Percentiles rank a stretch among this genome's conserved stretches.
Evolutionary conservation across 139 green algal species (phyloP).

Genomic region (Closterium sp.): DNA sequence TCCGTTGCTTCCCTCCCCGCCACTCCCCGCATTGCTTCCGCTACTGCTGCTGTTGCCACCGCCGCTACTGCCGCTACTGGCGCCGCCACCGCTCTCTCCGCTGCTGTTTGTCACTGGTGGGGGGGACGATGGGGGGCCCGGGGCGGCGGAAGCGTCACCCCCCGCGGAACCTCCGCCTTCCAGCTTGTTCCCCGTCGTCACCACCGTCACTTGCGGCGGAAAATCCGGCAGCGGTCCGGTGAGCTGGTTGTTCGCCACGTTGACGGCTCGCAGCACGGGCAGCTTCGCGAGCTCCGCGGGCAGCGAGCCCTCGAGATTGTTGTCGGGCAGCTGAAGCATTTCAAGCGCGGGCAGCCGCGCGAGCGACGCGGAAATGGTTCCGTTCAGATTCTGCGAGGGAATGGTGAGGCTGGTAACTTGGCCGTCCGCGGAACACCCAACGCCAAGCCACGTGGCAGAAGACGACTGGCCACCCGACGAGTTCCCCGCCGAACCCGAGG

Average conservation of each 20-base stretch:
- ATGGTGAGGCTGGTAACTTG: background rate
- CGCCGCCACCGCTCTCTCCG: background rate
- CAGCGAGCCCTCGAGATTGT: conserved; percentile 23
- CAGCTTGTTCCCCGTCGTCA: background rate
- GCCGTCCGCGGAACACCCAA: background rate
- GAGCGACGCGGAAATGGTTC: background rate
- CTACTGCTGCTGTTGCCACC: background rate
- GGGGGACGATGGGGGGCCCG: background rate
- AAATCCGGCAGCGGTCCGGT: conserved; percentile 8
- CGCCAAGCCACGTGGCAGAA: background rate
- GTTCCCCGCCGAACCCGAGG: background rate
- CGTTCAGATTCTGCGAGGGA: background rate
- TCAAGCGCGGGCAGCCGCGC: background rate
- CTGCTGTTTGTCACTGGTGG: background rate
- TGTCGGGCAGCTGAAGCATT: conserved; percentile 14
- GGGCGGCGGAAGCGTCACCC: background rate
- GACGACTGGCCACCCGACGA: background rate
- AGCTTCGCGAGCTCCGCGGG: conserved; percentile 3
- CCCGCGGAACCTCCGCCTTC: background rate
- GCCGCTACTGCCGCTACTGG: background rate
- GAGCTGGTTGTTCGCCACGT: conserved; percentile 22
- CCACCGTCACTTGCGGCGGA: background rate
- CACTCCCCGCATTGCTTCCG: background rate
- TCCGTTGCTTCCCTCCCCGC: background rate
- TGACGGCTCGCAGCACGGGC: background rate